Evolutionary conservation across 2,329 filamentous ascomycete species (phyloP).

Genomic region (Hyphodiscus sp.): DNA sequence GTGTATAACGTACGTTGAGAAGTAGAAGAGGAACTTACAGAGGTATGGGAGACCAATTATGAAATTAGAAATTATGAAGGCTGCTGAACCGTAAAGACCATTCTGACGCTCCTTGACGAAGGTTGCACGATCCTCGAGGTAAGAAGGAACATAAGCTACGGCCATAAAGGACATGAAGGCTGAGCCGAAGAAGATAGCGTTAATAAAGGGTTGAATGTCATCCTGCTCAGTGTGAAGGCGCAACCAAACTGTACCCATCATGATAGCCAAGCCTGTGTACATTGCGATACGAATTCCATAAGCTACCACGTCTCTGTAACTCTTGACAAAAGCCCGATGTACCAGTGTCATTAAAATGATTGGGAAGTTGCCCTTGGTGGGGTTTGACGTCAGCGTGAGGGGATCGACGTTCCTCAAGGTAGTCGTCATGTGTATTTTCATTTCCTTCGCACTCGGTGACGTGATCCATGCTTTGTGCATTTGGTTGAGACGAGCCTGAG

Average conservation of each 20-base stretch:
- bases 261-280: constrained; percentile 72
- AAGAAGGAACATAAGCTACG: constrained; percentile 78
- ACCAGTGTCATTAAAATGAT: constrained; percentile 57
- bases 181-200: constrained; percentile 71
- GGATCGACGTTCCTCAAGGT: background rate
- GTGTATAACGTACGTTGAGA: background rate
- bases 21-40: constrained; percentile 36
- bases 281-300: constrained; percentile 79
- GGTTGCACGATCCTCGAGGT: constrained; percentile 68
- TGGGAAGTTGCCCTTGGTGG: constrained; percentile 13
- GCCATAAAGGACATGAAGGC: constrained; percentile 79
- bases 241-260: constrained; percentile 87
- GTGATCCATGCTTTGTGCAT: constrained; percentile 49
- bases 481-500: constrained; percentile 39
- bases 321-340: constrained; percentile 76
- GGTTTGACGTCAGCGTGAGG: background rate
- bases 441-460: constrained; percentile 36
- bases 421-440: constrained; percentile 22
- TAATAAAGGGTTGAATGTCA: constrained; percentile 75
- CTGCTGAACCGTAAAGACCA: constrained; percentile 68
- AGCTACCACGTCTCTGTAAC: constrained; percentile 74
- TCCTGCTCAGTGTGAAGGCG: constrained; percentile 60
- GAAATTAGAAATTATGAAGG: constrained; percentile 74
- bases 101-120: constrained; percentile 76
- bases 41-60: constrained; percentile 75